phyloP scores from a whole-genome alignment of 805 yeast species.

The Lachancea thermotolerans region DNA sequence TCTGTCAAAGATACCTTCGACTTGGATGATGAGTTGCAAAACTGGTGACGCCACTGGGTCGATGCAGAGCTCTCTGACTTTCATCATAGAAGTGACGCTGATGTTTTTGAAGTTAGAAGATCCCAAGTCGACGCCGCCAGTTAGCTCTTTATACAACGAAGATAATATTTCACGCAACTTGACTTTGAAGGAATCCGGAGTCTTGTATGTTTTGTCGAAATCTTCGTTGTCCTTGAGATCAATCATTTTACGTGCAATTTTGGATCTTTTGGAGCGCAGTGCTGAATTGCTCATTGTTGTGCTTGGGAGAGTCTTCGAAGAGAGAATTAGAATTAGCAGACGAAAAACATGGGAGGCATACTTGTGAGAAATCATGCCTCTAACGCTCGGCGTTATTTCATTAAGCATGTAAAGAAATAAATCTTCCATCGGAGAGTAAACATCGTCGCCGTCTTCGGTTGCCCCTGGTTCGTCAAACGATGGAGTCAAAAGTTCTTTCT shows the following conservation, averaged over 20 bases:
- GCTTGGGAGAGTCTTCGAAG: conserved; percentile 76
- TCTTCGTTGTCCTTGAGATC: conserved; percentile 76
- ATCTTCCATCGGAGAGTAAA: conserved; percentile 53
- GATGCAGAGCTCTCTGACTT: conserved; percentile 66
- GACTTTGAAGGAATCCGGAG: conserved; percentile 61
- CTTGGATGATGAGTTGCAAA: conserved; percentile 64
- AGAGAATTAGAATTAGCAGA: conserved; percentile 57
- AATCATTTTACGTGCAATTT: conserved; percentile 88
- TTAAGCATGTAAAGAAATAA: conserved; percentile 56
- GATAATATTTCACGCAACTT: conserved; percentile 48
- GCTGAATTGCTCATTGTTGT: conserved; percentile 61
- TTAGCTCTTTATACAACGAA: conserved; percentile 32
- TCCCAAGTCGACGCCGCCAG: conserved; percentile 24
- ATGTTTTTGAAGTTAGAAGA: conserved; percentile 18
- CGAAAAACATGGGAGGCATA: conserved; percentile 88
- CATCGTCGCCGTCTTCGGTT: conserved; percentile 32
- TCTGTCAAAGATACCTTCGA: conserved; percentile 74
- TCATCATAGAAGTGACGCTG: conserved; percentile 33
- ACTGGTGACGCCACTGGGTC: conserved; percentile 86
- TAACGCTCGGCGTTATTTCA: conserved; percentile 56
- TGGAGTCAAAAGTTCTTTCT: conserved; percentile 56
- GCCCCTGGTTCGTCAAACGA: conserved; percentile 31
- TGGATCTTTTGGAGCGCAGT: conserved; percentile 75
- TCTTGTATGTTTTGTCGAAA: conserved; percentile 57
- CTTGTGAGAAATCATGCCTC: conserved; percentile 58